Evolutionary conservation across 805 yeast genomes (phyloP), one percentile per base, ranked within the genome.

Genomic region (Grigorovia humatica): DNA sequence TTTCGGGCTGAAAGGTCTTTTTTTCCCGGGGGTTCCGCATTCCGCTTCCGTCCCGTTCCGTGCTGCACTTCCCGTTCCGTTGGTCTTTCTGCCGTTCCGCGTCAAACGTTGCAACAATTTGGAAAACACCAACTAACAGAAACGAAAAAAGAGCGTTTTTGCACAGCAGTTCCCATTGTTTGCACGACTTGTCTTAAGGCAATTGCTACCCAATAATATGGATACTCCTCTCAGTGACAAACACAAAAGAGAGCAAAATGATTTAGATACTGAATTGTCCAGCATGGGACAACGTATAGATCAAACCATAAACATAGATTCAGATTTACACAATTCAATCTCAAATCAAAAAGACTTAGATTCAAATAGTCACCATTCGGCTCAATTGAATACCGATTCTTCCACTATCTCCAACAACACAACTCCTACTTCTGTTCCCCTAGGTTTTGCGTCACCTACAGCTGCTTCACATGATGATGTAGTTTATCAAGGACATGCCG

Each of bases 401-500:
- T 32, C 38, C 4, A 32, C 38, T 32, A 32, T 13, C 38, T 11
- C 38, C 15, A 32, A 32, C 38, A 32, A 32, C 38, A 11, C 38
- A 32, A 32, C 8, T 32, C 11, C 38, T 11, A 32, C 11, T 9
- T 32, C 38, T 11, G 8, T n/a, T n/a, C n/a, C n/a, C n/a, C n/a
- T n/a, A n/a, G n/a, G n/a, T n/a, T n/a, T n/a, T n/a, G n/a, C n/a
- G n/a, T n/a, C n/a, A n/a, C n/a, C n/a, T n/a, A n/a, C n/a, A n/a
- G n/a, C 11, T 13, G 8, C 38, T 11, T 11, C 11, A 11, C 38
- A 32, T 32, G 15, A 32, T 11, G 9, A 4, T 13, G 38, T 32
- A 13, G 38, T 32, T 32, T 32, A 32, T 32, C 38, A 32, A 47
- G 73, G 77, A n/a, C 62, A 32, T 32, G 38, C 74, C 0, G 30